Conservation (phyloP, 2,329 filamentous ascomycete species). For the Monilinia vaccinii-corymbosi region DNA sequence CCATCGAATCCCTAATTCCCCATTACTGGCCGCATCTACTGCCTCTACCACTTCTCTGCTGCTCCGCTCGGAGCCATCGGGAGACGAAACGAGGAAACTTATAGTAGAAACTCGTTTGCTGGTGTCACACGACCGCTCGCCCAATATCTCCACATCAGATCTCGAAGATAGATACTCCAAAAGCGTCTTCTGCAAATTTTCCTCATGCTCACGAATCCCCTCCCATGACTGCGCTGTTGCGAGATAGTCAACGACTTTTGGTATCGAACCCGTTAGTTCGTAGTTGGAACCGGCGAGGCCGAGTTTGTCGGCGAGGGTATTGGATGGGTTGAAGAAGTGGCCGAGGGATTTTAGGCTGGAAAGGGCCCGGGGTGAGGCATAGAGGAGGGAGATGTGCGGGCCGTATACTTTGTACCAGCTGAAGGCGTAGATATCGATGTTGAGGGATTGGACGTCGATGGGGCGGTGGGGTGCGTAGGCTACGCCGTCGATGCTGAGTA, state of each 20-base stretch:
- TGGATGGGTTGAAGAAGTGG: slow-evolving; percentile 57
- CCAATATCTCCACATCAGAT: slow-evolving; percentile 47
- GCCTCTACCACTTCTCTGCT: slow-evolving; percentile 51
- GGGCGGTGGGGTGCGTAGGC: slow-evolving; percentile 65
- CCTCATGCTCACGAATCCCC: slow-evolving; percentile 49
- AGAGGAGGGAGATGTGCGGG: slow-evolving; percentile 64
- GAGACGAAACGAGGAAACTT: slow-evolving; percentile 57
- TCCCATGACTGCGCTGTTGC: slow-evolving; percentile 37
- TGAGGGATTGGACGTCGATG: slow-evolving; percentile 59
- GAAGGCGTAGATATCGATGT: slow-evolving; percentile 69
- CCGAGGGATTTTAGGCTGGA: slow-evolving; percentile 46
- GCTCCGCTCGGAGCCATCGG: slow-evolving; percentile 43
- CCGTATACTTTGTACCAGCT: slow-evolving; percentile 80
- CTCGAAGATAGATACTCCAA: slow-evolving; percentile 48
- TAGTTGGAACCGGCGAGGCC: slow-evolving; percentile 62
- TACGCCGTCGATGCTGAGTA: slow-evolving; percentile 68
- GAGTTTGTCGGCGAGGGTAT: slow-evolving; percentile 55
- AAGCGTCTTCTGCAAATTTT: slow-evolving; percentile 46
- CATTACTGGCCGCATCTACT: slow-evolving; percentile 46
- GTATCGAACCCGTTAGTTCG: slow-evolving; percentile 56
- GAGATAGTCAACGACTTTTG: slow-evolving; percentile 54
- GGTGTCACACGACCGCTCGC: slow-evolving; percentile 41
- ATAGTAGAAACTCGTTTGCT: slow-evolving; percentile 52
- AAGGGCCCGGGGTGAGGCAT: slow-evolving; percentile 50
- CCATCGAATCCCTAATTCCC: slow-evolving; percentile 52